Conservation (phyloP, 192 early-diverging fungal species). For the Coemansia furcata region DNA sequence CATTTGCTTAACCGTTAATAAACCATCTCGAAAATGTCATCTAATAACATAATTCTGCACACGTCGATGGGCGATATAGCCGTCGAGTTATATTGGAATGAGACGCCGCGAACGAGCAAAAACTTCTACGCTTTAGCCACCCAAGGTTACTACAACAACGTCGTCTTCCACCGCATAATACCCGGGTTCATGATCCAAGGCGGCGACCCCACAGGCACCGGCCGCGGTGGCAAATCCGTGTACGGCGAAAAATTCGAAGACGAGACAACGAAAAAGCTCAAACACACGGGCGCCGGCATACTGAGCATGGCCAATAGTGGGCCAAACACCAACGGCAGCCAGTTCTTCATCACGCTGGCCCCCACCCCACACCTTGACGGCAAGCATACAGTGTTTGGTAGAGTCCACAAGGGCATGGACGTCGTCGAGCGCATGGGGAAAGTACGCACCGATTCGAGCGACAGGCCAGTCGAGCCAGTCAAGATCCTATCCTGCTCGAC, state of each 20-base stretch:
- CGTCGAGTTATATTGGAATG: constrained; percentile 40
- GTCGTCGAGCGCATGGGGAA: constrained; percentile 75
- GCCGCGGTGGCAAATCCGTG: constrained; percentile 78
- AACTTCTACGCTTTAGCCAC: constrained; percentile 83
- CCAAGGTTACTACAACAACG: constrained; percentile 78
- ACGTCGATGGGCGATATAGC: constrained; percentile 28
- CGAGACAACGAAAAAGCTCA: constrained; percentile 66
- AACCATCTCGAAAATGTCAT: not conserved
- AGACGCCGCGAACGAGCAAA: constrained; percentile 79
- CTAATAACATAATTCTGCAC: constrained; percentile 10
- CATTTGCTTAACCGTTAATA: not conserved
- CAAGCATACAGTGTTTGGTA: constrained; percentile 96
- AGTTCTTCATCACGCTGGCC: constrained; percentile 69
- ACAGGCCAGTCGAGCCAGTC: constrained; percentile 51
- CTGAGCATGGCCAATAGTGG: constrained; percentile 97
- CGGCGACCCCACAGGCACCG: constrained; percentile 95
- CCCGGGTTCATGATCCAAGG: constrained; percentile 97
- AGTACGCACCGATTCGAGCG: constrained; percentile 64
- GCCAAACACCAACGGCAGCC: constrained; percentile 85
- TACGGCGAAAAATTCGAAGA: constrained; percentile 69
- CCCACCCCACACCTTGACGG: constrained; percentile 71
- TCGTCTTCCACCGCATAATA: constrained; percentile 81
- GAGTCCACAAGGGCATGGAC: constrained; percentile 74
- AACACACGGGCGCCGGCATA: constrained; percentile 81
- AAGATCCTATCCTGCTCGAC: constrained; percentile 10